phyloP scores from a whole-genome alignment of 139 green algal species.

The Auxenochlorella pyrenoidosa region DNA sequence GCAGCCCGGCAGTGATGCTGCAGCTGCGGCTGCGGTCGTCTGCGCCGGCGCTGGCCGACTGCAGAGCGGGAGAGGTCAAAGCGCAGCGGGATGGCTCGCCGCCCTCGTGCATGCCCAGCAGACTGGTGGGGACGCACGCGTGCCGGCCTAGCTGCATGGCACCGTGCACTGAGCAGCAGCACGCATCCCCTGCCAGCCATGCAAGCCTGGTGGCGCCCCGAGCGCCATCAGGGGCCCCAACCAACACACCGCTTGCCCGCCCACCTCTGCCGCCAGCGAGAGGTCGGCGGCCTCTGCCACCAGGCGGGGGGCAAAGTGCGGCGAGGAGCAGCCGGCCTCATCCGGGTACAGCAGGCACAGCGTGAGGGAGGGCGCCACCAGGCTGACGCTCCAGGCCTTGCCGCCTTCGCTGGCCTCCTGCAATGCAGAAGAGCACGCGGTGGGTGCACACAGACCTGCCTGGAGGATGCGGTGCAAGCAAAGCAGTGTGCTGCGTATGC shows the following conservation, averaged over 20 bases:
- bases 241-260: background rate
- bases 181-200: background rate
- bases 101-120: too few species aligned
- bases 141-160: too few species aligned
- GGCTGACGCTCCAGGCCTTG: background rate
- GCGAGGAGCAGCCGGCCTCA: background rate
- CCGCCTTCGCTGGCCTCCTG: background rate
- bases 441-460: background rate
- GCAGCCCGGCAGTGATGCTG: background rate
- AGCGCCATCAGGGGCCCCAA: too few species aligned
- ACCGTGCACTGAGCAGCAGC: too few species aligned
- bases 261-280: background rate
- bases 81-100: too few species aligned
- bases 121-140: too few species aligned
- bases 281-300: constrained; percentile 3
- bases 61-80: background rate
- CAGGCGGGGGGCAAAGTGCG: constrained; percentile 9
- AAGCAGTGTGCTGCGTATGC: too few species aligned
- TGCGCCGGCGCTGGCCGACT: background rate
- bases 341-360: constrained; percentile 32
- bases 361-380: constrained; percentile 10
- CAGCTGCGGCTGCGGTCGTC: background rate
- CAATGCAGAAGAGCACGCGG: background rate
- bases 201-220: too few species aligned
- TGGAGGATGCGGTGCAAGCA: background rate